Evolutionary conservation across 352 stramenopile genomes (phyloP).

Genomic region (Phytophthora citricola): DNA sequence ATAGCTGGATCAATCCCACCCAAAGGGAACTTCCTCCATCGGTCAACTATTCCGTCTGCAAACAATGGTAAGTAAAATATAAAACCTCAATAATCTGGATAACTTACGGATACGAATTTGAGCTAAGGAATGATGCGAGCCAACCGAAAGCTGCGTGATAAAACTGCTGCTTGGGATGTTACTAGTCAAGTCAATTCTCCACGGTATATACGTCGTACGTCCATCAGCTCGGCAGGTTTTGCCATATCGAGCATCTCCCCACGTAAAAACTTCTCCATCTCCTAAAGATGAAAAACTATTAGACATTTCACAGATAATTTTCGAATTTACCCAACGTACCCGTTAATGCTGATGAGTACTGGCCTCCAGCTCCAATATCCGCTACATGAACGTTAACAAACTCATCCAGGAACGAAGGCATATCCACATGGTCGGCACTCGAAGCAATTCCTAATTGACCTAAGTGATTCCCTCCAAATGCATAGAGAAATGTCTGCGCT

Average conservation of each 20-base stretch:
- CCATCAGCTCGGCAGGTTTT: conserved; percentile 53
- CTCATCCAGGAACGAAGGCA: conserved; percentile 67
- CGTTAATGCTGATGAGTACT: conserved; percentile 63
- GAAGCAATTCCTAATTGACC: conserved; percentile 69
- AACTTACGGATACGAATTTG: conserved; percentile 57
- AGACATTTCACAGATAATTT: not conserved
- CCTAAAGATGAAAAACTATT: conserved; percentile 25
- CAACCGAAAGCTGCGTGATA: conserved; percentile 65
- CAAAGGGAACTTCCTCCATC: conserved; percentile 73
- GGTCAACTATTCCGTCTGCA: conserved; percentile 54
- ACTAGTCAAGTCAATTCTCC: conserved; percentile 42
- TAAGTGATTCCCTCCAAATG: conserved; percentile 71
- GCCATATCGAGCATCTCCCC: conserved; percentile 62
- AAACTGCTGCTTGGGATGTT: conserved; percentile 39
- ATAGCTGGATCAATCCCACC: conserved; percentile 31
- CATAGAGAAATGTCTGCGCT: conserved; percentile 60
- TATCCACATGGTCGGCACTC: conserved; percentile 45
- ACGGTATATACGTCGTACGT: conserved; percentile 71
- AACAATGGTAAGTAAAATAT: not conserved
- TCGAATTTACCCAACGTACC: conserved; percentile 18
- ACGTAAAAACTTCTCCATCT: conserved; percentile 70
- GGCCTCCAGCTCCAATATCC: conserved; percentile 59
- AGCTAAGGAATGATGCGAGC: conserved; percentile 58
- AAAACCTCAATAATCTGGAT: conserved; percentile 1
- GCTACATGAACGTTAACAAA: conserved; percentile 45